Evolutionary conservation across 2,329 filamentous ascomycete genomes (phyloP), one percentile per base, ranked within the genome.

Genomic region (Westerdykella ornata): DNA sequence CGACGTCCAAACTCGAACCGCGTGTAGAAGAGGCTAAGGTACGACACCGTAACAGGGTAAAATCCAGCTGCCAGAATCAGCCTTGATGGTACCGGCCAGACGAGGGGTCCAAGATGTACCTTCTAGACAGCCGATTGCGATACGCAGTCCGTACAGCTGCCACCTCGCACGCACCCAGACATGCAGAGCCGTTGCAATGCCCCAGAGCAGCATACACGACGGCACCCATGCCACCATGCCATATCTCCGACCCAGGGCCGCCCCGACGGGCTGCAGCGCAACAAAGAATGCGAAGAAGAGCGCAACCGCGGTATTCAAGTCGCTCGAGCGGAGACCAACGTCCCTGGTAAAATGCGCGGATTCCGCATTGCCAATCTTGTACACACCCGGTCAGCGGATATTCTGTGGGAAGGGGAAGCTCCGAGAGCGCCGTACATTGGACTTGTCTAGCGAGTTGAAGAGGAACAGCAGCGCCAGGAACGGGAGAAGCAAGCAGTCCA

Each of bases 231-330:
- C 56, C 22, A 70, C 69, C 63, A 77, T 76, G 48, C 68, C 70
- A 67, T 69, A 82, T 49, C 73, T 73, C 44, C 76, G 61, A 26
- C 80, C 68, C 47, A 83, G 74, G 11, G 75, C 75, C 0, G 76
- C 75, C 3, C 75, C 76, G 1, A 75, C 59, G 0, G 77, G 76
- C 48, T 80, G 77, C 11, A 80, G 64, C 0, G 72, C 50, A n/a
- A 81, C 76, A 50, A 80, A 80, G 42, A 75, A 74, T 48, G 72
- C 68, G 53, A 77, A 80, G 67, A 80, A 80, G 39, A 73, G 68
- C 16, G 74, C 73, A 8, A 79, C 72, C 2, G 76, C 74, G 4
- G 69, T 69, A 49, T 80, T 79, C 41, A 81, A 57, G 50, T 78
- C 76, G 29, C 65, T 62, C n/a, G 69, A 67, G 3, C 61, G 60